Evolutionary conservation across 441 rosid genomes (phyloP), one percentile per base, ranked within the genome.

Genomic region (Cnidoscolus chayamansa): DNA sequence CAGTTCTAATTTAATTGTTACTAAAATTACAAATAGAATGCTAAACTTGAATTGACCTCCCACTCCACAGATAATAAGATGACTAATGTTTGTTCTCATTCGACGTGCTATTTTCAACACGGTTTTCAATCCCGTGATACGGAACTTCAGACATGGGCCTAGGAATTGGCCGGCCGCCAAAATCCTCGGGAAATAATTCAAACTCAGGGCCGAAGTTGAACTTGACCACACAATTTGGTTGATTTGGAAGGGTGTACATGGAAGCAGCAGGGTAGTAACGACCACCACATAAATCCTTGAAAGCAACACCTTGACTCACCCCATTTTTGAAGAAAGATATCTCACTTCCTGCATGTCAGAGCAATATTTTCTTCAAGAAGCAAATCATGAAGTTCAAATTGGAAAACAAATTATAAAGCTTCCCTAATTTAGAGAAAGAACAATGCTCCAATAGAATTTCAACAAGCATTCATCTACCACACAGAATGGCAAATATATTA

Each of bases 241-340:
- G 97, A 77, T 85, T 81, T 16, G 98, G 98, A 72, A 95, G 98
- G 72, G 98, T 91, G 77, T 95, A 95, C 98, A 92, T 91, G 9
- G 99, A 94, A 74, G 99, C 99, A 80, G 99, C 96, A 49, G 99
- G 98, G 82, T 85, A 92, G 79, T 94, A 92, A 76, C 88, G 93
- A 50, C 97, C 98, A 25, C 97, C 99, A 72, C 61, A 78, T 70
- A 90, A 75, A 80, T 94, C 96, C 80, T 79, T 89, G 84, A 86
- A 94, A 67, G 99, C 99, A 80, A 91, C 85, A 48, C 98, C 99
- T 83, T 94, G 98, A 75, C 94, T 86, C 61, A 80, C 79, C 72
- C 98, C 99, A 75, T 94, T 92, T 75, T 83, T 92, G 83, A 89
- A 94, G 86, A 94, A 90, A 47, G 91, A 88, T 81, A 94, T 90